phyloP scores from a whole-genome alignment of 2,329 filamentous ascomycete genomes.

The Didymosphaeria variabile region DNA sequence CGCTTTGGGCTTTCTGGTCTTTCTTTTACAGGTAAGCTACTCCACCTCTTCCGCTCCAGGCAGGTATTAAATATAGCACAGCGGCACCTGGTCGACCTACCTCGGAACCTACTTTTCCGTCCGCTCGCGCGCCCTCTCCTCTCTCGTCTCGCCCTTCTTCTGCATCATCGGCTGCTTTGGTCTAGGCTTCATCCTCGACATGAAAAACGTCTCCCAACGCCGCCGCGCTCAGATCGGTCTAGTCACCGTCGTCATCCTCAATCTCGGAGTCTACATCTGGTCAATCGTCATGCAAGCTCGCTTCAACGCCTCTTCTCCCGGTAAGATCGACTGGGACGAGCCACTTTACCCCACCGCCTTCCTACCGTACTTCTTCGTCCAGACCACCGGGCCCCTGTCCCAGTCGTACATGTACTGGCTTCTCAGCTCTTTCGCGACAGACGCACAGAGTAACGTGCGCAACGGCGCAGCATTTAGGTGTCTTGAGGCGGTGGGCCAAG shows the following conservation, averaged over 20 bases:
- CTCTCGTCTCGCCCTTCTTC: slow-evolving; percentile 59
- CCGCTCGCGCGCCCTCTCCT: slow-evolving; percentile 56
- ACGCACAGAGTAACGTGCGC: slow-evolving; percentile 37
- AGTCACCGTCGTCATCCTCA: slow-evolving; percentile 56
- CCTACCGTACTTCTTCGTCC: slow-evolving; percentile 60
- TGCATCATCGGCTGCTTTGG: slow-evolving; percentile 62
- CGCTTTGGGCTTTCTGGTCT: slow-evolving; percentile 58
- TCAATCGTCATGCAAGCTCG: slow-evolving; percentile 58
- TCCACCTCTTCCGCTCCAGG: neutral
- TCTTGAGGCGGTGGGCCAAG: slow-evolving; percentile 39
- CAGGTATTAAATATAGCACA: slow-evolving; percentile 29
- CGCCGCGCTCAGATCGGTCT: slow-evolving; percentile 58
- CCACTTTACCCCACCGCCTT: slow-evolving; percentile 54
- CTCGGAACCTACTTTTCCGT: slow-evolving; percentile 57
- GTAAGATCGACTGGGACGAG: slow-evolving; percentile 59
- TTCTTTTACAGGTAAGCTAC: slow-evolving; percentile 52
- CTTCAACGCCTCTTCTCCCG: slow-evolving; percentile 52
- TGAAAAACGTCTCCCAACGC: slow-evolving; percentile 70
- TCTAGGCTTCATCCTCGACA: slow-evolving; percentile 66
- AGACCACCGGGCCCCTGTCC: slow-evolving; percentile 50
- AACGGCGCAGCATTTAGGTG: slow-evolving; percentile 40
- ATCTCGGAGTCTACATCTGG: slow-evolving; percentile 61
- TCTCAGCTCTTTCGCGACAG: slow-evolving; percentile 40
- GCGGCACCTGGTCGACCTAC: slow-evolving; percentile 58
- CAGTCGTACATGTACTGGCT: slow-evolving; percentile 47